Evolutionary conservation across 208 protist genomes (phyloP).

Genomic region (Acanthamoeba triangularis): DNA sequence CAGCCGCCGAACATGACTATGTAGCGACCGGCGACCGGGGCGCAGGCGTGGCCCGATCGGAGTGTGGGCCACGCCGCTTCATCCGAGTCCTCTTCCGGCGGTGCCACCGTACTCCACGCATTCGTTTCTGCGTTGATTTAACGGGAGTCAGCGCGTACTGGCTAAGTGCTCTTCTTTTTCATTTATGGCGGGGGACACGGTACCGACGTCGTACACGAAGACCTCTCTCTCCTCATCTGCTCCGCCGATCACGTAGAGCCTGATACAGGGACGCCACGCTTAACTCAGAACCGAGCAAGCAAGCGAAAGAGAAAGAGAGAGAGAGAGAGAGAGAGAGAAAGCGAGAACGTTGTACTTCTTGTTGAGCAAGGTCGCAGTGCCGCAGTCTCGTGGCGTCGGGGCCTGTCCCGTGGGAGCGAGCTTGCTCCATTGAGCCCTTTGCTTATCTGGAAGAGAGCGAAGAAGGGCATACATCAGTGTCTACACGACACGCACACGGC

Average conservation of each 20-base stretch:
- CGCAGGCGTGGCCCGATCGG: not conserved
- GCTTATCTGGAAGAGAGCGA: not conserved
- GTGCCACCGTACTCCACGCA: not conserved
- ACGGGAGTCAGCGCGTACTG: not conserved
- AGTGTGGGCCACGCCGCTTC: not conserved
- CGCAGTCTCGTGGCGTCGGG: not conserved
- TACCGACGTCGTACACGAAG: constrained; percentile 15
- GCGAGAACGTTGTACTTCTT: not conserved
- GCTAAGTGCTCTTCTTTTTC: not conserved
- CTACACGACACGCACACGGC: not conserved
- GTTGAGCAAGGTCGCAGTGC: not conserved
- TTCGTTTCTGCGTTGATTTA: not conserved
- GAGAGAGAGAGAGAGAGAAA: not conserved
- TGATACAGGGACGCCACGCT: not conserved
- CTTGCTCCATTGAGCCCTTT: not conserved
- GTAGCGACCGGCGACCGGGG: not conserved
- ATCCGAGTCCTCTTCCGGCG: not conserved
- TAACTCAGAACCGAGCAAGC: not conserved
- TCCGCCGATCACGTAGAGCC: constrained; percentile 15
- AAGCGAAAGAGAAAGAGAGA: not conserved
- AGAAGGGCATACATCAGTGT: no score
- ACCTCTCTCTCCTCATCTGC: not conserved
- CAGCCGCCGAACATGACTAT: constrained; percentile 26
- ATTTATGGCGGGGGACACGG: not conserved
- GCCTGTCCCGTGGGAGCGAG: not conserved